Percentiles rank a stretch among this genome's conserved stretches.
Evolutionary conservation across 257 asterid genomes (phyloP).

Genomic region (Fraxinus americana): DNA sequence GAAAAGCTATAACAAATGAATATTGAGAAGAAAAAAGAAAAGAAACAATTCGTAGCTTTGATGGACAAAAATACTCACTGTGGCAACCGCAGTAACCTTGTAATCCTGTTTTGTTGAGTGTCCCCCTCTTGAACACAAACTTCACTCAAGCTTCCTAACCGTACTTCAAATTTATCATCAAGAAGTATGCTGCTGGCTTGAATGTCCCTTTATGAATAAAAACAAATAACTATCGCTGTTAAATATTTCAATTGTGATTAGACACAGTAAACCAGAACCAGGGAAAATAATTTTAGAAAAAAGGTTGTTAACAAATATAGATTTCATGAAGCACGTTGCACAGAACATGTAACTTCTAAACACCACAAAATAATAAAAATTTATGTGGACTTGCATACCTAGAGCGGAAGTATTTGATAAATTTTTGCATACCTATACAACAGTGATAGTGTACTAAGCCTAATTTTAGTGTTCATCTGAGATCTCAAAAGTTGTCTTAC

Average conservation of each 20-base stretch:
- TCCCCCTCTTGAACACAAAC: conserved; percentile 89
- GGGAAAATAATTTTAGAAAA: no score
- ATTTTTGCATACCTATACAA: background rate
- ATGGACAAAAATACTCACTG: conserved; percentile 61
- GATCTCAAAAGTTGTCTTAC: background rate
- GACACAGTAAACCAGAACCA: no score
- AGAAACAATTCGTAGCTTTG: background rate
- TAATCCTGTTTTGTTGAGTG: conserved; percentile 59
- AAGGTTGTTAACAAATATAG: no score
- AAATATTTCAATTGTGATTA: background rate
- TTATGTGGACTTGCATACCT: background rate
- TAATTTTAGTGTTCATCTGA: background rate
- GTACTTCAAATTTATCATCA: conserved; percentile 91
- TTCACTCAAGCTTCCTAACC: conserved; percentile 88
- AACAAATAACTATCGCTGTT: conserved; percentile 1
- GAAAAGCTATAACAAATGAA: background rate
- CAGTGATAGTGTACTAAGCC: background rate
- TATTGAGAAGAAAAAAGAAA: background rate
- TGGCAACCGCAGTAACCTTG: conserved; percentile 74
- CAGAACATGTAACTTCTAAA: no score
- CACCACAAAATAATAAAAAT: background rate
- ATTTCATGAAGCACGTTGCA: background rate
- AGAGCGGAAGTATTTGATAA: background rate
- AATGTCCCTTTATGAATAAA: conserved; percentile 63
- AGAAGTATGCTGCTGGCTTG: conserved; percentile 98